Evolutionary conservation across 768 basidiomycete genomes (phyloP), one percentile per base, ranked within the genome.

Genomic region (Boletus patriciae): DNA sequence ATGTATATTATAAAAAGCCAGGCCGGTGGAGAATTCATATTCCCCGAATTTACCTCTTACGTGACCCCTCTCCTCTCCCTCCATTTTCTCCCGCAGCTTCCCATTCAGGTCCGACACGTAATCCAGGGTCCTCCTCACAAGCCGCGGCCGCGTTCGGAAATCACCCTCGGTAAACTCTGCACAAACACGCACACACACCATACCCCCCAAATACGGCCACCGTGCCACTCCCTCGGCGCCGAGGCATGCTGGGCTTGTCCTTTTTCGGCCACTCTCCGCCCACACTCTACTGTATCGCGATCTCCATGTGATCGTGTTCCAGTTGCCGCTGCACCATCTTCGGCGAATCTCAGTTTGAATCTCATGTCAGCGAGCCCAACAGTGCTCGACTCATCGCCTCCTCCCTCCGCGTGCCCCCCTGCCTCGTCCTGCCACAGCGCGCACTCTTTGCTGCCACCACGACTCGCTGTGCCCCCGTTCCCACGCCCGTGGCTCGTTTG

Each of bases 221-320:
- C 59, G 60, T 61, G 60, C 73, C 71, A 70, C 58, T 59, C 59
- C 76, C 74, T 77, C 74, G 74, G 76, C 74, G 74, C 74, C 76
- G 74, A 75, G 74, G 76, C 62, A 44, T 57, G 62, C 52, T 66
- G 54, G 45, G 38, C 60, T 38, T 63, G 57, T 61, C 72, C 70
- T 66, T 66, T 66, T 66, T 56, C 50, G 67, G 64, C 62, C 65
- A 62, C 58, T 50, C 66, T 73, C 73, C 67, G 66, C 48, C 62
- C 72, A 67, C 65, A 61, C 60, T 62, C 52, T 68, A 62, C 66
- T 66, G 60, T 64, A 68, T 68, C 68, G 65, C 62, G 60, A 67
- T 63, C 62, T 62, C 66, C 71, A 73, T 70, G 69, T 70, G 67
- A 69, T 66, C 63, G 55, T 48, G 50, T 50, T 61, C 60, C 64